Conservation (phyloP, 495 filamentous ascomycete species). For the Hypoxylon fragiforme region DNA sequence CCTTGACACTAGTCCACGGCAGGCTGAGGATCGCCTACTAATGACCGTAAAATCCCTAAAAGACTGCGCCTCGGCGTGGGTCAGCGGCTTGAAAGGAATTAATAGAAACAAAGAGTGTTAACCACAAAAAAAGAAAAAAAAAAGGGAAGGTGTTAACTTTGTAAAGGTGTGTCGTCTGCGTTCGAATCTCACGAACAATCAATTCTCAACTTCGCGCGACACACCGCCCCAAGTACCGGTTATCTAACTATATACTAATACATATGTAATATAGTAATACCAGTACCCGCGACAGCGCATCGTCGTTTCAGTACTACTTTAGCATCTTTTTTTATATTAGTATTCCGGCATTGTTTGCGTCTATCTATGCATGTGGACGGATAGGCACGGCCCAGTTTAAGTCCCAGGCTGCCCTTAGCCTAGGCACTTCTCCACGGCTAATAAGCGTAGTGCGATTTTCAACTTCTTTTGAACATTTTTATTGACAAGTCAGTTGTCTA, state of each 20-base stretch:
- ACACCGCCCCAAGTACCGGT: too few relatives aligned
- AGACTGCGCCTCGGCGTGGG: constrained; percentile 16
- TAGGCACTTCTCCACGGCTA: neutral
- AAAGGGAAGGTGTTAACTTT: constrained; percentile 21
- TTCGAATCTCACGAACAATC: neutral
- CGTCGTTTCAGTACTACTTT: too few relatives aligned
- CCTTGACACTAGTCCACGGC: constrained; percentile 5
- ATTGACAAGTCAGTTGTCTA: neutral
- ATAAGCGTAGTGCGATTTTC: constrained; percentile 3
- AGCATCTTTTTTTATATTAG: neutral
- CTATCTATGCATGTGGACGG: constrained; percentile 18
- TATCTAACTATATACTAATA: too few relatives aligned
- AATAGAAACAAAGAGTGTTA: too few relatives aligned
- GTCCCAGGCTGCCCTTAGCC: constrained; percentile 8
- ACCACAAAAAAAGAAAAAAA: too few relatives aligned
- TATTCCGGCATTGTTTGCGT: neutral
- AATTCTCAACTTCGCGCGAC: neutral
- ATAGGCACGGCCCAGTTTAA: constrained; percentile 16
- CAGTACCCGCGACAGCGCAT: too few relatives aligned
- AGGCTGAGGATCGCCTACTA: constrained; percentile 28
- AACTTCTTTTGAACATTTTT: neutral
- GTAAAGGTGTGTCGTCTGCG: constrained; percentile 5
- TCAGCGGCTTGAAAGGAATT: constrained; percentile 3
- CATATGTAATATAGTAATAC: too few relatives aligned
- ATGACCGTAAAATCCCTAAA: constrained; percentile 13